A percentile compares a stretch with the other conserved stretches of the same genome.
phyloP scores from a whole-genome alignment of 2,329 filamentous ascomycete species.

The Chaetomiaceae sp. region DNA sequence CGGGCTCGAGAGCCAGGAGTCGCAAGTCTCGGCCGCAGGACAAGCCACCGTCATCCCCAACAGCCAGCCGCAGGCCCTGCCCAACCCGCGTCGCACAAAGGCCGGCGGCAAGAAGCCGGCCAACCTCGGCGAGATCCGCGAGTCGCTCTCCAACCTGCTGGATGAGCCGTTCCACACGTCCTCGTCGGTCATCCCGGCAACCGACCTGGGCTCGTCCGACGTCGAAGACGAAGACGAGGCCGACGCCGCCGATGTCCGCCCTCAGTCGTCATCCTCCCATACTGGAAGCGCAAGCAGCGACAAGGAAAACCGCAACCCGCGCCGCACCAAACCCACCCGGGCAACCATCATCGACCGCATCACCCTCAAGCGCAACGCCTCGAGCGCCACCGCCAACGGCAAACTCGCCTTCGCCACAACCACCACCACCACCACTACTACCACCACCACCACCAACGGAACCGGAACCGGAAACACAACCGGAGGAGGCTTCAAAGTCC shows the following conservation, averaged over 20 bases:
- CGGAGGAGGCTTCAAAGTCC: conserved; percentile 56
- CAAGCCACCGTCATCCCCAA: conserved; percentile 36
- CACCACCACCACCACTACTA: conserved; percentile 29
- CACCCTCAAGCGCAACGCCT: conserved; percentile 54
- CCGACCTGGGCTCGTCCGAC: conserved; percentile 47
- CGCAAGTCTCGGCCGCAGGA: conserved; percentile 33
- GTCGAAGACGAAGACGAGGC: conserved; percentile 49
- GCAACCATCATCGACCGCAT: conserved; percentile 71
- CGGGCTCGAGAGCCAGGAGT: conserved; percentile 35
- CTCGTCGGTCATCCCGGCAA: conserved; percentile 44
- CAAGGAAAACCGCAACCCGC: conserved; percentile 48
- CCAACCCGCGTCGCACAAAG: conserved; percentile 50
- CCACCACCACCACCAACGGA: conserved; percentile 32
- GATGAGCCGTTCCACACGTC: conserved; percentile 55
- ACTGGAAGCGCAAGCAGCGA: conserved; percentile 33
- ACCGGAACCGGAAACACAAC: conserved; percentile 21
- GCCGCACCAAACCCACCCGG: conserved; percentile 35
- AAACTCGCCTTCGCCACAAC: conserved; percentile 29
- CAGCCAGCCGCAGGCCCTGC: conserved; percentile 44
- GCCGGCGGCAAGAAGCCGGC: conserved; percentile 63
- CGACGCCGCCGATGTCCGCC: conserved; percentile 1
- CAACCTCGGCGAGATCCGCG: conserved; percentile 73
- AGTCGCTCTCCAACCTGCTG: conserved; percentile 77
- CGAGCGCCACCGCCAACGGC: conserved; percentile 28
- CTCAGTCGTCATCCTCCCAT: conserved; percentile 18